phyloP scores from a whole-genome alignment of 345 rosid species.

The Abelmoschus esculentus region DNA sequence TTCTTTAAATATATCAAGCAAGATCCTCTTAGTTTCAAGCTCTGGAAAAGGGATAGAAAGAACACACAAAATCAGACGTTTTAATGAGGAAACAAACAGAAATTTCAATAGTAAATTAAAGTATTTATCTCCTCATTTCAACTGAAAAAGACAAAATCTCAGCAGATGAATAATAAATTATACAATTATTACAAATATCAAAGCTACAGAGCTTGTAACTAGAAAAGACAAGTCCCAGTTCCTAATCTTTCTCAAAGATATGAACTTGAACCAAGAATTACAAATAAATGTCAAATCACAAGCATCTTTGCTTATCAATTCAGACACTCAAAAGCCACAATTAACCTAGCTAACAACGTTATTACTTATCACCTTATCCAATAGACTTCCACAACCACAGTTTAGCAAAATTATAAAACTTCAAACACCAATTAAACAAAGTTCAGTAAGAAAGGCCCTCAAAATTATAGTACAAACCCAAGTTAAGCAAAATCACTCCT shows the following conservation, averaged over 20 bases:
- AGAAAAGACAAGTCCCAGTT: background rate
- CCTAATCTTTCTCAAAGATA: background rate
- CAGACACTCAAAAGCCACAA: background rate
- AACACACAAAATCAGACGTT: conserved; percentile 3
- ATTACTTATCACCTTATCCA: background rate
- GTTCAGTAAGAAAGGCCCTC: background rate
- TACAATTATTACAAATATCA: background rate
- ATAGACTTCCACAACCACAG: background rate
- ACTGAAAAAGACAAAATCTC: background rate
- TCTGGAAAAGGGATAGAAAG: conserved; percentile 33
- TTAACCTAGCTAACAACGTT: background rate
- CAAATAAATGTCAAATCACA: background rate
- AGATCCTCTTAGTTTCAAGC: conserved; percentile 93
- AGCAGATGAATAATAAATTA: background rate
- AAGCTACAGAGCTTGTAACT: background rate
- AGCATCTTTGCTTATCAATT: background rate
- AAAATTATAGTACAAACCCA: background rate
- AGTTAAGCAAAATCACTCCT: background rate
- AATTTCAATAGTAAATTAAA: background rate
- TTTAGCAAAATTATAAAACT: background rate
- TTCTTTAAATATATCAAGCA: conserved; percentile 96
- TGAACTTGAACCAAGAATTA: background rate
- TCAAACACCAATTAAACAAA: background rate
- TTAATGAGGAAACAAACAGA: background rate
- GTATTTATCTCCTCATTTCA: background rate